Conservation (phyloP, 306 rosid genomes). For the Trifolium repens region DNA sequence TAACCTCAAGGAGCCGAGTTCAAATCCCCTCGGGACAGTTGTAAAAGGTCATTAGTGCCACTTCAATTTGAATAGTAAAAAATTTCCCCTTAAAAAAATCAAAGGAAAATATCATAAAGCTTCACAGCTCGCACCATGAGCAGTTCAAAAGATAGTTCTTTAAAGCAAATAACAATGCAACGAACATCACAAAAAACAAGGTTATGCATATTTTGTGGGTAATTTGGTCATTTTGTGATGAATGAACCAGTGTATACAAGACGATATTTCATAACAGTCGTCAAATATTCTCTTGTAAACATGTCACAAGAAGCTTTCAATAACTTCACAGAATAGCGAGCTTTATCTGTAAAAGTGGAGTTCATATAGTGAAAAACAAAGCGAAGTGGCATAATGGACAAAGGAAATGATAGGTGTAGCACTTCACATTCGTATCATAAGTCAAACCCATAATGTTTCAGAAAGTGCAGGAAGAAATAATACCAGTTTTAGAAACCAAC, state of each 20-base stretch:
- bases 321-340: constrained; percentile 20
- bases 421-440: neutral
- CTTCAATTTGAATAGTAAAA: too few relatives aligned
- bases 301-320: constrained; percentile 16
- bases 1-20: too few relatives aligned
- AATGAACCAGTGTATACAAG: constrained; percentile 23
- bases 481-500: constrained; percentile 6
- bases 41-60: too few relatives aligned
- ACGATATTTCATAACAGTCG: constrained; percentile 28
- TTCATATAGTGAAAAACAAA: constrained; percentile 15
- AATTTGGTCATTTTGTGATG: constrained; percentile 20
- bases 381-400: neutral
- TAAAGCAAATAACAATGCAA: constrained; percentile 23
- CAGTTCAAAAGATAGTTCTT: constrained; percentile 11
- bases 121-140: neutral
- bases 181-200: constrained; percentile 5
- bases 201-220: constrained; percentile 2
- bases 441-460: constrained; percentile 19
- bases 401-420: constrained; percentile 15
- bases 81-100: neutral
- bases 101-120: constrained; percentile 30
- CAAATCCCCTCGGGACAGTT: too few relatives aligned
- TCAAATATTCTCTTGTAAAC: constrained; percentile 23
- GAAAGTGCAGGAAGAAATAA: constrained; percentile 26
- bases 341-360: constrained; percentile 12